A percentile compares a stretch with the other conserved stretches of the same genome.
Evolutionary conservation across 345 rosid species (phyloP).

Genomic region (Gossypium bickii): DNA sequence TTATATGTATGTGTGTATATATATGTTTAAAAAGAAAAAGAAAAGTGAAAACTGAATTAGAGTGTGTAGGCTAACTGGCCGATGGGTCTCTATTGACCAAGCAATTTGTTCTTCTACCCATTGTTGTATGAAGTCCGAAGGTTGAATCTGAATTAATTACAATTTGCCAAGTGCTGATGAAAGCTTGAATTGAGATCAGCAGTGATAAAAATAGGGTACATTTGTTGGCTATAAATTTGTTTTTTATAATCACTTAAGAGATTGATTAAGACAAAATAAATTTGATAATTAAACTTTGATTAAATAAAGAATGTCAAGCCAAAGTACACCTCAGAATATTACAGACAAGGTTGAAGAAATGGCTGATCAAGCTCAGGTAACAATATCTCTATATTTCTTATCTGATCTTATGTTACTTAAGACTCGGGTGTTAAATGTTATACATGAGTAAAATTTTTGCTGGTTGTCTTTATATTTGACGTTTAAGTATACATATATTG

Average conservation of each 20-base stretch:
- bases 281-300: background rate
- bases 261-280: background rate
- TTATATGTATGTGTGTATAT: too few species aligned
- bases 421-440: too few species aligned
- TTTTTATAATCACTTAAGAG: background rate
- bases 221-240: background rate
- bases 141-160: background rate
- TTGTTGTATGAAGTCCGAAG: background rate
- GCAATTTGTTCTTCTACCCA: background rate
- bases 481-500: background rate
- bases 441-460: too few species aligned
- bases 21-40: too few species aligned
- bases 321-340: background rate
- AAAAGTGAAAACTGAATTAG: background rate
- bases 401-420: too few species aligned
- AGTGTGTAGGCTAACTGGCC: background rate
- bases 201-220: background rate
- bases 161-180: background rate
- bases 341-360: background rate
- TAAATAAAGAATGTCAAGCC: background rate
- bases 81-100: background rate
- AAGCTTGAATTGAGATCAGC: background rate
- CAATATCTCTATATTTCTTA: background rate
- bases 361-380: background rate
- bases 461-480: too few species aligned